Percentiles rank a stretch among this genome's conserved stretches.
These are phyloP conservation scores for Fusarium armeniacum DNA, from an alignment of 2,329 filamentous ascomycete genomes.

Conservation along the genomic window DNA sequence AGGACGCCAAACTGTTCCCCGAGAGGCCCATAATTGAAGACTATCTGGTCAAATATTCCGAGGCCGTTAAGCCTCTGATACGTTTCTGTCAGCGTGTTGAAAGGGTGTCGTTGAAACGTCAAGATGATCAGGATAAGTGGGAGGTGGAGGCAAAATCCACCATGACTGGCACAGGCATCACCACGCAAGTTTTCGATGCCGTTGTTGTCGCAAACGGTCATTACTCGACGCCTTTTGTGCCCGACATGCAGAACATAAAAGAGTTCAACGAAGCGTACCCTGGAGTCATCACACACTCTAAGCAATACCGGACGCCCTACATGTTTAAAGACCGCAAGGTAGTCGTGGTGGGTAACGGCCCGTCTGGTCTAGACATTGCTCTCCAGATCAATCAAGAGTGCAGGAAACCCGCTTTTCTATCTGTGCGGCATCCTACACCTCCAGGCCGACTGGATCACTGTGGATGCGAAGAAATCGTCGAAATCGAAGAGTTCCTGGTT, in stretches of 20 bases:
- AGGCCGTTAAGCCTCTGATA: constrained; percentile 76
- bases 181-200: constrained; percentile 74
- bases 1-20: constrained; percentile 79
- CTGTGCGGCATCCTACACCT: constrained; percentile 66
- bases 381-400: constrained; percentile 77
- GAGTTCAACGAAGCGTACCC: constrained; percentile 73
- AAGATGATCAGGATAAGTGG: constrained; percentile 68
- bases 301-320: constrained; percentile 79
- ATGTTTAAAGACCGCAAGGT: constrained; percentile 78
- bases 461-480: constrained; percentile 65
- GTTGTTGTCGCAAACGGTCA: constrained; percentile 83
- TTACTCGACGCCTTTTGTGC: constrained; percentile 77
- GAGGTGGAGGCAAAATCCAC: constrained; percentile 68
- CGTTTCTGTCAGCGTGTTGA: constrained; percentile 78
- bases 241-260: constrained; percentile 70
- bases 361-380: constrained; percentile 87
- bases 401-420: constrained; percentile 73
- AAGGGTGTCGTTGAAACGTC: constrained; percentile 61
- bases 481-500: constrained; percentile 70
- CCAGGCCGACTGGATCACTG: constrained; percentile 61
- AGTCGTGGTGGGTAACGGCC: constrained; percentile 85
- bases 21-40: constrained; percentile 76
- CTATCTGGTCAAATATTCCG: constrained; percentile 81
- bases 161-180: constrained; percentile 56
- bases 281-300: constrained; percentile 78